phyloP scores from a whole-genome alignment of 495 filamentous ascomycete genomes.

The Aspergillus taichungensis region DNA sequence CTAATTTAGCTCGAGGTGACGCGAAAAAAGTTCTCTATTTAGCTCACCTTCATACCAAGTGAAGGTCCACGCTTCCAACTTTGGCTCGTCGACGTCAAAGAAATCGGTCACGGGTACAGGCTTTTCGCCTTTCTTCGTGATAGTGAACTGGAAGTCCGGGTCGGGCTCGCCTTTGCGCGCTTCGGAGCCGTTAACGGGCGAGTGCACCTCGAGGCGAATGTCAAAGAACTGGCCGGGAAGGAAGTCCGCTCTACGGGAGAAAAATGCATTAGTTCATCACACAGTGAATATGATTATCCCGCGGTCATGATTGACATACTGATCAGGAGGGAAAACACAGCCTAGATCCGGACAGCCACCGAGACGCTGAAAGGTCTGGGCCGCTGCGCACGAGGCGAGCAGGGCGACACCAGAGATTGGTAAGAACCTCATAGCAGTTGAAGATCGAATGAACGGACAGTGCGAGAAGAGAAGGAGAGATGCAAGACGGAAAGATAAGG shows the following conservation, averaged over 20 bases:
- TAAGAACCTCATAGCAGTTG: slow-evolving; percentile 16
- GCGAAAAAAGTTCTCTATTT: not conserved
- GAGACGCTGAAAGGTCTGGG: slow-evolving; percentile 62
- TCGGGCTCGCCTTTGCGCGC: slow-evolving; percentile 54
- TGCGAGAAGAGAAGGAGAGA: slow-evolving; percentile 1
- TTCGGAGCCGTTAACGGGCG: slow-evolving; percentile 66
- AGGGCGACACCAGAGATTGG: slow-evolving; percentile 14
- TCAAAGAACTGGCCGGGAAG: slow-evolving; percentile 67
- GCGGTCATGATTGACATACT: slow-evolving; percentile 29
- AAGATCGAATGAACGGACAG: not conserved
- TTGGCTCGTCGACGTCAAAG: slow-evolving; percentile 51
- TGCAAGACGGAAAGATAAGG: slow-evolving; percentile 1
- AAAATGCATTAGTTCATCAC: too few species aligned
- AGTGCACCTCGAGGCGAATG: slow-evolving; percentile 67
- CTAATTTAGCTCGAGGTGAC: slow-evolving; percentile 3
- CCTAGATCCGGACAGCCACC: slow-evolving; percentile 64
- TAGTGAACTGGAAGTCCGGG: slow-evolving; percentile 58
- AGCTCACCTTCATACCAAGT: slow-evolving; percentile 54
- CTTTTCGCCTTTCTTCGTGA: slow-evolving; percentile 46
- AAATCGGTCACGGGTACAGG: slow-evolving; percentile 44
- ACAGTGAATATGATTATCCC: too few species aligned
- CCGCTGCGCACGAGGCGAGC: slow-evolving; percentile 19
- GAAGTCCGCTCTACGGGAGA: slow-evolving; percentile 46
- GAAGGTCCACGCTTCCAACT: slow-evolving; percentile 63
- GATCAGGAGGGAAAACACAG: slow-evolving; percentile 67